Conservation (phyloP, 495 filamentous ascomycete genomes). For the Penicillium alfredii region DNA sequence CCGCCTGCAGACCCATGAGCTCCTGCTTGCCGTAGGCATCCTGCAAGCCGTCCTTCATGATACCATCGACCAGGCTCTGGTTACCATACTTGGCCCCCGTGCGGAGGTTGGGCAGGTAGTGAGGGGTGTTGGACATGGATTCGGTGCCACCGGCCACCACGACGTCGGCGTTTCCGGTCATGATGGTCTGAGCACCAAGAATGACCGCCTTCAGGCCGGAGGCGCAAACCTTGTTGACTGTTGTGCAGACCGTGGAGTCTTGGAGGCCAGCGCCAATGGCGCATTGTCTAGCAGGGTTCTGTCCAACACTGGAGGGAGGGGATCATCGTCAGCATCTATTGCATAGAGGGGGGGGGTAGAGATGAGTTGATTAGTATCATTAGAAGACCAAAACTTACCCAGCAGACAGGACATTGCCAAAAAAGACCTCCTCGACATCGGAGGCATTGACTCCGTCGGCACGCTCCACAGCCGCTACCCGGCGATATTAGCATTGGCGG, state of each 20-base stretch:
- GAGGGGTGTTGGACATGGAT: conserved; percentile 97
- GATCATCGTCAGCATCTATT: too few species aligned
- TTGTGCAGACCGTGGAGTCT: conserved; percentile 75
- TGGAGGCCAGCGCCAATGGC: conserved; percentile 80
- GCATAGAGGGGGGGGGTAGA: too few species aligned
- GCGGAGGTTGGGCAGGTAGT: conserved; percentile 83
- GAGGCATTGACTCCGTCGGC: conserved; percentile 77
- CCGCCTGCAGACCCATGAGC: conserved; percentile 88
- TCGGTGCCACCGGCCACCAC: conserved; percentile 91
- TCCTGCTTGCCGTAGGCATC: conserved; percentile 86
- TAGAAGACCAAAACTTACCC: conserved; percentile 69
- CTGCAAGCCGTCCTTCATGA: conserved; percentile 85
- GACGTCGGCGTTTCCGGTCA: conserved; percentile 84
- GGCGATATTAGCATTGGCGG: conserved; percentile 10
- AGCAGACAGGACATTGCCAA: conserved; percentile 95
- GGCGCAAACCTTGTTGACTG: conserved; percentile 98
- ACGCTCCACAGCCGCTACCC: conserved; percentile 72
- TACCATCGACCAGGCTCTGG: conserved; percentile 77
- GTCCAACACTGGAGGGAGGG: conserved; percentile 67
- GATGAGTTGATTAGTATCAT: too few species aligned
- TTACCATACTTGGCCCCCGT: conserved; percentile 86
- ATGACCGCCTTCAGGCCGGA: conserved; percentile 91
- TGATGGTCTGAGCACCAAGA: conserved; percentile 91
- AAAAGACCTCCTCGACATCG: conserved; percentile 92
- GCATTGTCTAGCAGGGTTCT: conserved; percentile 93